Percentiles rank a stretch among this genome's conserved stretches.
These are phyloP conservation scores for Beauveria medogensis DNA, from an alignment of 2,329 filamentous ascomycete genomes.

Conservation along the genomic window DNA sequence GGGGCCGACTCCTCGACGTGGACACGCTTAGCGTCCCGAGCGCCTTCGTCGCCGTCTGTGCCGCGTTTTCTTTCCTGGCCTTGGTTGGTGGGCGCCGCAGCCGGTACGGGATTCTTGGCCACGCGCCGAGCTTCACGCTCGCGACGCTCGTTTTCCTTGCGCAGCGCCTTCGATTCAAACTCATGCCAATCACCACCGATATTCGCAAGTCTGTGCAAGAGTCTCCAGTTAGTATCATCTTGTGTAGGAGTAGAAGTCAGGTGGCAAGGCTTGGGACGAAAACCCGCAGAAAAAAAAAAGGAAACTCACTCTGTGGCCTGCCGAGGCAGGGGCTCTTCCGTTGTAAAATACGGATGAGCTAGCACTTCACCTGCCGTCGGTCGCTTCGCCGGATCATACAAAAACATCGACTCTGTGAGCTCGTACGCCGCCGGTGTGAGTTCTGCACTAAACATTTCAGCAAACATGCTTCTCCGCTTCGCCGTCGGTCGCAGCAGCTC, in stretches of 20 bases:
- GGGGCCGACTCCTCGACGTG: neutral
- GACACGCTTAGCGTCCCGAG: slow-evolving; percentile 26
- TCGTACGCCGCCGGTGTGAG: slow-evolving; percentile 77
- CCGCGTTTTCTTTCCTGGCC: slow-evolving; percentile 32
- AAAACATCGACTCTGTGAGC: slow-evolving; percentile 75
- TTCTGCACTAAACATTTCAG: slow-evolving; percentile 70
- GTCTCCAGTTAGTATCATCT: slow-evolving; percentile 21
- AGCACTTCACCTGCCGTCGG: slow-evolving; percentile 80
- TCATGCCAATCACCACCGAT: slow-evolving; percentile 97
- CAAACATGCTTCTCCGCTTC: slow-evolving; percentile 66
- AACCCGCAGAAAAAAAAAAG: too few relatives aligned
- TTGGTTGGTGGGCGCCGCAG: slow-evolving; percentile 18
- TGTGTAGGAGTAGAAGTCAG: too few relatives aligned
- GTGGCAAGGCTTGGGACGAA: too few relatives aligned
- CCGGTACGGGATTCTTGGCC: slow-evolving; percentile 22
- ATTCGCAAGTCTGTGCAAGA: slow-evolving; percentile 52
- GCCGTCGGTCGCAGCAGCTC: slow-evolving; percentile 76
- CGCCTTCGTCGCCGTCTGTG: slow-evolving; percentile 23
- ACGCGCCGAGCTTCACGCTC: slow-evolving; percentile 44
- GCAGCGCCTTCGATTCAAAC: slow-evolving; percentile 90
- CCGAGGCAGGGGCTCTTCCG: slow-evolving; percentile 67
- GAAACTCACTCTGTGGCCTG: slow-evolving; percentile 71
- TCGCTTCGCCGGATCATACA: slow-evolving; percentile 76
- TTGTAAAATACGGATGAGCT: slow-evolving; percentile 78
- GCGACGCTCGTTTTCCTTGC: slow-evolving; percentile 76